phyloP scores from a whole-genome alignment of 768 basidiomycete species.

The Clitopilus hobsonii region DNA sequence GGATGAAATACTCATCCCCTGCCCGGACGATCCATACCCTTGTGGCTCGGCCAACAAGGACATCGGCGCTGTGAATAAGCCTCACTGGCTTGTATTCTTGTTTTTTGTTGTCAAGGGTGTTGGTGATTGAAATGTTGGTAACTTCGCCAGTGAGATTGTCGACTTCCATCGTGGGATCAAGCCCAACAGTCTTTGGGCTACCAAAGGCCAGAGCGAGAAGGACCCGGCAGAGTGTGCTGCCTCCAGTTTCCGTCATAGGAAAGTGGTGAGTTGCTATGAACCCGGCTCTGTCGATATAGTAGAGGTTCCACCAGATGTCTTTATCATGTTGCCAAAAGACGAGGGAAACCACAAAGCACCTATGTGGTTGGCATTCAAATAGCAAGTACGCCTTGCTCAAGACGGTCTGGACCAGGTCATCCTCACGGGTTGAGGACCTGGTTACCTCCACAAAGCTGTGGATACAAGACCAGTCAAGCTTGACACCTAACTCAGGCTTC shows the following conservation, averaged over 20 bases:
- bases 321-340: background rate
- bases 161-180: background rate
- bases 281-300: background rate
- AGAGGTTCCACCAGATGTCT: background rate
- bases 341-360: background rate
- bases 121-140: background rate
- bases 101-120: background rate
- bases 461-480: background rate
- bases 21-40: background rate
- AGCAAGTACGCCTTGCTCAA: background rate
- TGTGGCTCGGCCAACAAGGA: background rate
- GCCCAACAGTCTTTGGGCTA: background rate
- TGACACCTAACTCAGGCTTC: background rate
- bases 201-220: background rate
- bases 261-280: background rate
- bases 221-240: background rate
- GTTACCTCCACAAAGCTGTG: background rate
- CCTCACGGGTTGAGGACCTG: background rate
- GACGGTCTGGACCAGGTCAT: background rate
- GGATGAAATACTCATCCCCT: background rate
- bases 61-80: background rate
- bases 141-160: background rate
- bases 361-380: background rate
- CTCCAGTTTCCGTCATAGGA: background rate
- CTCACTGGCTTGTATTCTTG: background rate